Base-by-base conservation (phyloP, 2,329 filamentous ascomycete species). In the Nothophaeocryptopus gaeumannii region DNA sequence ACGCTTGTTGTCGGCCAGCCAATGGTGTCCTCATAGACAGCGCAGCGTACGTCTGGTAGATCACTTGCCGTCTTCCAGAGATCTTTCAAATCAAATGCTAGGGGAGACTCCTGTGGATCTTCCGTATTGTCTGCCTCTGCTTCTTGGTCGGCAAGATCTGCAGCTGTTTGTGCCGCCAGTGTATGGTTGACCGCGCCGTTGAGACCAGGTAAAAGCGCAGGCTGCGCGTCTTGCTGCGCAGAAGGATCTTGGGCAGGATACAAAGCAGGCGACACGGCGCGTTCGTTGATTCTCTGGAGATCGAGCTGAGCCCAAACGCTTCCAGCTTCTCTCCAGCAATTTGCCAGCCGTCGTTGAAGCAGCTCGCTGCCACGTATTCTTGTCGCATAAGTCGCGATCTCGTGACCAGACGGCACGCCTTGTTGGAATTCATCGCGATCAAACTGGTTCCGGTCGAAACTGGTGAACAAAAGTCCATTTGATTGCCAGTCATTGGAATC, bases 201-300 rank as follows among this genome's bases (percentile, higher is more conserved):
- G n/a, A 29, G 16, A 12, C 32, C 43, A 26, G 29, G 12, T n/a
- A 30, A 10, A 30, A 8, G 13, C 10, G 39, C 29, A 11, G 13
- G 15, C 20, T 36, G 34, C 1, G 14, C 32, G 20, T 45, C 43
- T 8, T 45, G 15, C 15, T 45, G 43, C 14, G 43, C 43, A n/a
- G 15, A 12, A 37, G 43, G 43, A 8, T 45, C 43, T 12, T 37
- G 14, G 16, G 43, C 43, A 8, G 43, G 43, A 32, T 45, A 45
- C 3, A 39, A 15, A 12, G 34, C 43, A 9, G 43, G 43, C 10
- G 43, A 39, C 5, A 10, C 12, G 8, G 12, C 34, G 35, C 43
- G 34, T 12, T 45, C n/a, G 7, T 41, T 41, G 5, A 20, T 20
- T 9, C 39, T 20, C 14, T 20, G 29, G 26, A 41, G 39, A 30